Evolutionary conservation across 192 early-diverging fungal species (phyloP), one percentile per base, ranked within the genome.

Genomic region (Linnemannia elongata): DNA sequence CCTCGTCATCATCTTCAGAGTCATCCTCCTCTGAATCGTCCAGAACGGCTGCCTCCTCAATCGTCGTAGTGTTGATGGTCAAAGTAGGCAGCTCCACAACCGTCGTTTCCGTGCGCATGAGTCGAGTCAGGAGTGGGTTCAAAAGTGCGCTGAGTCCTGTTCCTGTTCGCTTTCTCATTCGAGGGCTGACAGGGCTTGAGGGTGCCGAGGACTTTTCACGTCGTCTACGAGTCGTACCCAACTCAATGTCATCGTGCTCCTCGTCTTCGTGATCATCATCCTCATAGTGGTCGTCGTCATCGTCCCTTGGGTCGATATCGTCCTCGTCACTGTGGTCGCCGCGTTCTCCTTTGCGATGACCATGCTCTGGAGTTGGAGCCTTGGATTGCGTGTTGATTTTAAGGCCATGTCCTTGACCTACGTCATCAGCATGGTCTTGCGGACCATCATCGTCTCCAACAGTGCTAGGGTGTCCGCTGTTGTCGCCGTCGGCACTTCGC

Each of bases 51-150:
- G 83, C 74, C 68, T 80, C 74, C 35, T 85, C 83, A 24, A 87
- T 73, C 2, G 80, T 87, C 27, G 80, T 87, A 6, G 85, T 87
- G 72, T 87, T 87, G 63, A 87, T 87, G 4, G 85, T 87, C 45
- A 87, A 41, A 4, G 79, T 87, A 2, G 85, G 85, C 5, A 87
- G 30, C 12, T 87, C 85, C 13, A 81, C 55, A 3, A 87, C 85
- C 3, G 85, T 87, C 2, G 79, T 80, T 36, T 87, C 85, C 6
- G 79, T 78, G 27, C 78, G 70, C 75, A 87, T 60, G 6, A 87
- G 79, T 7, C 85, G 33, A 3, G 76, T 36, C 71, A 87, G n/a
- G 42, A 87, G 81, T 18, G 77, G 82, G 27, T 63, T 72, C 13
- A 84, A 27, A 30, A 83, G 54, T 13, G 85, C 69, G 5, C 79